Conservation (phyloP, 208 protist species). For the Borovskyia barvae region DNA sequence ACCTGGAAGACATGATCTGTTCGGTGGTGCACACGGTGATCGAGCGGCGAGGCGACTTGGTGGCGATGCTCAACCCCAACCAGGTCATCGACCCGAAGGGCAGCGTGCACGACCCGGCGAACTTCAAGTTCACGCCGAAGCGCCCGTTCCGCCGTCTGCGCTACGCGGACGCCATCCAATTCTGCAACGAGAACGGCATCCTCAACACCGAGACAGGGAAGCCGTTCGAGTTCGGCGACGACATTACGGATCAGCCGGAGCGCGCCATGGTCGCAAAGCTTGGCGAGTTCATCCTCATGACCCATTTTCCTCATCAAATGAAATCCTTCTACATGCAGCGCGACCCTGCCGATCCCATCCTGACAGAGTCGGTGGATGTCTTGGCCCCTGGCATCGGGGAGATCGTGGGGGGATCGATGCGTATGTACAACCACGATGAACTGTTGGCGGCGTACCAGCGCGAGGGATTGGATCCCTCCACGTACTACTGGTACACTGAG, state of each 20-base stretch:
- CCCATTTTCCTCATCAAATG: slow-evolving; percentile 96
- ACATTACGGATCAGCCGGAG: slow-evolving; percentile 98
- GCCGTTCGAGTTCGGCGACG: slow-evolving; percentile 94
- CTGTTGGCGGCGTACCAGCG: slow-evolving; percentile 92
- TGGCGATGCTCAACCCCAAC: slow-evolving; percentile 91
- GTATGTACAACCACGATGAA: slow-evolving; percentile 94
- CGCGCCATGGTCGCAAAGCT: slow-evolving; percentile 97
- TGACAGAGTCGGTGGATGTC: slow-evolving; percentile 96
- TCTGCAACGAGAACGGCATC: slow-evolving; percentile 94
- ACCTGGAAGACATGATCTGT: slow-evolving; percentile 95
- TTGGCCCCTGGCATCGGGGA: slow-evolving; percentile 98
- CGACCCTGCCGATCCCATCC: slow-evolving; percentile 64
- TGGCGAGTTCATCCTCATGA: slow-evolving; percentile 96
- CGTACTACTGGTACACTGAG: slow-evolving; percentile 99
- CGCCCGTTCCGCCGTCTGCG: slow-evolving; percentile 95
- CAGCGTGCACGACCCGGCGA: slow-evolving; percentile 57
- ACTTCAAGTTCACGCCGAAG: slow-evolving; percentile 90
- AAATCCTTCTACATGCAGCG: slow-evolving; percentile 99
- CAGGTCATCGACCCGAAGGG: slow-evolving; percentile 66
- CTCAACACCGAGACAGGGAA: slow-evolving; percentile 89
- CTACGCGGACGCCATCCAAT: slow-evolving; percentile 97
- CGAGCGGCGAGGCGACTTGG: slow-evolving; percentile 60
- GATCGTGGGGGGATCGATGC: slow-evolving; percentile 98
- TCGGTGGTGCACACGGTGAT: slow-evolving; percentile 85
- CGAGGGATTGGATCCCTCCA: slow-evolving; percentile 93